These are phyloP conservation scores for Lipomyces yamanashiensis DNA, from an alignment of 805 yeast species.

Conservation along the genomic window DNA sequence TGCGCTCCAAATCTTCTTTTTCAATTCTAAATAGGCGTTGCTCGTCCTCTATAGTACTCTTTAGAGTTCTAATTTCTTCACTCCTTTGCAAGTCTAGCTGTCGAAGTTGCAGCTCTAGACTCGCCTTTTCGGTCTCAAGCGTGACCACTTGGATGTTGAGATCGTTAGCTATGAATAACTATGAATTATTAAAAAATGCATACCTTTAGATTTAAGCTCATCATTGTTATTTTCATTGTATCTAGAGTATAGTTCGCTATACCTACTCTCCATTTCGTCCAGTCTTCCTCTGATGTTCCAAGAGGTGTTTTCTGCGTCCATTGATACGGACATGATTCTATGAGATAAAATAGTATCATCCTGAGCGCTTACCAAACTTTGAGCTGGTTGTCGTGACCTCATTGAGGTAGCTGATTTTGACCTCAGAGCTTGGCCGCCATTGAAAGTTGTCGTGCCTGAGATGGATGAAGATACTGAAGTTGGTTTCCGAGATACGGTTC, in stretches of 20 bases:
- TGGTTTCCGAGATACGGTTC: constrained; percentile 1
- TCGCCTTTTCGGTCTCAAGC: constrained; percentile 49
- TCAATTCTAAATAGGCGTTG: constrained; percentile 43
- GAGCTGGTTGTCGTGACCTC: constrained; percentile 6
- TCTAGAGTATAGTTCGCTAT: constrained; percentile 9
- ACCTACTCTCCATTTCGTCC: constrained; percentile 28
- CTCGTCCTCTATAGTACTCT: constrained; percentile 40
- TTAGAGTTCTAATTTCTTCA: constrained; percentile 40
- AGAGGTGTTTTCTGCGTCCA: constrained; percentile 7
- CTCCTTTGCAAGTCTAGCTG: constrained; percentile 29
- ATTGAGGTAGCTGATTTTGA: constrained; percentile 28
- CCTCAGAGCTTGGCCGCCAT: constrained; percentile 15
- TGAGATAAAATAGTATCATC: not conserved
- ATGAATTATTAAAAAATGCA: not conserved
- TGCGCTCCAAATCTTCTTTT: constrained; percentile 33
- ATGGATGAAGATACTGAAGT: constrained; percentile 1
- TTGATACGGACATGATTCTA: constrained; percentile 22
- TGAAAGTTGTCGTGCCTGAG: constrained; percentile 17
- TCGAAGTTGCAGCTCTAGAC: constrained; percentile 47
- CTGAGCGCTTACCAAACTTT: constrained; percentile 22
- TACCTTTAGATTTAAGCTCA: constrained; percentile 26
- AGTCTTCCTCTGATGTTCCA: constrained; percentile 33
- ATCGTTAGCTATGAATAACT: not conserved
- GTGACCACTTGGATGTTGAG: constrained; percentile 19
- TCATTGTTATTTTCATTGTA: constrained; percentile 3